A percentile compares a stretch with the other conserved stretches of the same genome.
phyloP scores from a whole-genome alignment of 2,329 filamentous ascomycete species.

The Cercospora janseana region DNA sequence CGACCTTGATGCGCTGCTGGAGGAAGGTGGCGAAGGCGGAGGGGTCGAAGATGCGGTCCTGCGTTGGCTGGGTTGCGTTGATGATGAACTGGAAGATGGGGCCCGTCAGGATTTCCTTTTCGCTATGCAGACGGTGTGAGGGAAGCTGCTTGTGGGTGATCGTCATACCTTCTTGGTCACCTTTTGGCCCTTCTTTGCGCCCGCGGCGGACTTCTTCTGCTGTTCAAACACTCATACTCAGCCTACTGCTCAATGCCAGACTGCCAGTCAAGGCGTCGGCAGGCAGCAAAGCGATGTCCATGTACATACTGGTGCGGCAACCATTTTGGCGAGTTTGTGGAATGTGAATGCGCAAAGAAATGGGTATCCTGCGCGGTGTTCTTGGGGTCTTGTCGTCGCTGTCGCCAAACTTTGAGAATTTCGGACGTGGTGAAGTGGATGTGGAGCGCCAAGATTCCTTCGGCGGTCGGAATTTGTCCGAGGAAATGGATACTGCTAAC shows the following conservation, averaged over 20 bases:
- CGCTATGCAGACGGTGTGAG: not conserved
- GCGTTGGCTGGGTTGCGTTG: conserved; percentile 96
- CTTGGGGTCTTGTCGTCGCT: not conserved
- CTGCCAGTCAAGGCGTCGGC: conserved; percentile 50
- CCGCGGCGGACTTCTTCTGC: conserved; percentile 56
- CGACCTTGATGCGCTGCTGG: conserved; percentile 99
- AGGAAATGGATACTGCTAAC: too few species aligned
- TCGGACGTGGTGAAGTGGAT: conserved; percentile 4
- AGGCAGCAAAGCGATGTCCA: conserved; percentile 91
- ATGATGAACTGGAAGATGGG: conserved; percentile 76
- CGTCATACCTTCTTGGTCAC: conserved; percentile 75
- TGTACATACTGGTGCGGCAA: conserved; percentile 86
- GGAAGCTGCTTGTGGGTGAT: conserved; percentile 5
- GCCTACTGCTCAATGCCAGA: conserved; percentile 76
- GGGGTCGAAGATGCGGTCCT: conserved; percentile 99
- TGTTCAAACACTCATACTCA: conserved; percentile 49
- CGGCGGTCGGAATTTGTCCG: too few species aligned
- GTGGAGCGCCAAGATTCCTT: conserved; percentile 5
- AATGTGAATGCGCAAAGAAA: conserved; percentile 68
- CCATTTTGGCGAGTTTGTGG: conserved; percentile 65
- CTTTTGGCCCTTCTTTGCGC: conserved; percentile 60
- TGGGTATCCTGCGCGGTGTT: conserved; percentile 76
- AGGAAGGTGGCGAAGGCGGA: conserved; percentile 99
- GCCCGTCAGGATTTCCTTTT: not conserved
- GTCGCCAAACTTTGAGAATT: conserved; percentile 1